phyloP scores from a whole-genome alignment of 768 basidiomycete genomes.

The Xerocomus spinulosus region DNA sequence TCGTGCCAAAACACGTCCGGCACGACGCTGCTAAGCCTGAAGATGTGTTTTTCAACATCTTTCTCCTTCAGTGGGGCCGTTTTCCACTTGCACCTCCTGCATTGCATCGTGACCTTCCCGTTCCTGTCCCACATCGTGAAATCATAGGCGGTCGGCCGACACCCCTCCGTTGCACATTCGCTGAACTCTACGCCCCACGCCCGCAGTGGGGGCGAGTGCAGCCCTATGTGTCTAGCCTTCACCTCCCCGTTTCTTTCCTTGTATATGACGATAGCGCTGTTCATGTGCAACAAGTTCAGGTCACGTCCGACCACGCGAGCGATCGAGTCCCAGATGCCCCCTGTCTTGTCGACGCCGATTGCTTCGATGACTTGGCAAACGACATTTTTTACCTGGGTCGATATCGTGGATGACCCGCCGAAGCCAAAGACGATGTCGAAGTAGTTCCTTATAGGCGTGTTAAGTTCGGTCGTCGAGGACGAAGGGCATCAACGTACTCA shows the following conservation, averaged over 20 bases:
- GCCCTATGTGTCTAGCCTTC: slow-evolving; percentile 36
- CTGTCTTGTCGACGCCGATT: background rate
- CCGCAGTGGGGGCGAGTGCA: slow-evolving; percentile 41
- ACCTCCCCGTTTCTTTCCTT: background rate
- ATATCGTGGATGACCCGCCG: background rate
- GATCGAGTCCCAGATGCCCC: background rate
- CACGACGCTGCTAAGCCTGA: background rate
- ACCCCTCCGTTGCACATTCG: background rate
- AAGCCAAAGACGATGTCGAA: background rate
- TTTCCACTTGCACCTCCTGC: background rate
- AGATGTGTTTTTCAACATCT: background rate
- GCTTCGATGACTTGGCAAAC: background rate
- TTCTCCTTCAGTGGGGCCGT: background rate
- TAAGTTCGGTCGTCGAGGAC: too few species aligned
- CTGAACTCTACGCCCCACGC: background rate
- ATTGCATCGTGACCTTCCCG: background rate
- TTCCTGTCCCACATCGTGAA: background rate
- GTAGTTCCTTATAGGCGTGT: background rate
- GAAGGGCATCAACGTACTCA: background rate
- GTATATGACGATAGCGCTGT: background rate
- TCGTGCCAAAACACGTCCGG: background rate
- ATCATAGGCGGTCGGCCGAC: background rate
- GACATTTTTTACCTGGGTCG: background rate
- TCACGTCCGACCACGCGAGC: background rate
- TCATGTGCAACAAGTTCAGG: background rate